Percentiles rank a stretch among this genome's conserved stretches.
Evolutionary conservation across 2,329 filamentous ascomycete species (phyloP).

Genomic region (Stenocarpella maydis): DNA sequence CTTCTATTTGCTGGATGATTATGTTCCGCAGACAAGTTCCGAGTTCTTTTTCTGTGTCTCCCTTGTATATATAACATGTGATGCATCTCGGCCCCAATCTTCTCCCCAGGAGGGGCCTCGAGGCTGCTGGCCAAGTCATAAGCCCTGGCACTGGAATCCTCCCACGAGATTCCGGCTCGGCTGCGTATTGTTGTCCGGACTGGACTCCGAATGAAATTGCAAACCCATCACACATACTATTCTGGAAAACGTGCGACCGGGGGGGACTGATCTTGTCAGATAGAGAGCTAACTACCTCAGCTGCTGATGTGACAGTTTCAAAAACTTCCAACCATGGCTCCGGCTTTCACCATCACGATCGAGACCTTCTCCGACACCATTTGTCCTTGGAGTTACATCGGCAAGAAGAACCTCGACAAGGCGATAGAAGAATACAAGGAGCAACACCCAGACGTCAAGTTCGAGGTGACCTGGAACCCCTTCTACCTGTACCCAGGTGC

Average conservation of each 20-base stretch:
- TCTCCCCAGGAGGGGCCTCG: neutral
- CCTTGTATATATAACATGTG: neutral
- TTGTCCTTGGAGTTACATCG: slow-evolving; percentile 62
- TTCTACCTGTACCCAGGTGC: slow-evolving; percentile 54
- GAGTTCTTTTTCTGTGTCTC: neutral
- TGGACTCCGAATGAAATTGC: no score
- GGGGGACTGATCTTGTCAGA: neutral
- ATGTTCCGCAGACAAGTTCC: neutral
- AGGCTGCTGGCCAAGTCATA: neutral
- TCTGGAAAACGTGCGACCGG: neutral
- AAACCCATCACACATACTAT: neutral
- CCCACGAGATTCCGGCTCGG: no score
- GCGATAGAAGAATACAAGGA: slow-evolving; percentile 53
- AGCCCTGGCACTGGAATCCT: neutral
- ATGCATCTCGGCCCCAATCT: neutral
- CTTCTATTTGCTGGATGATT: neutral
- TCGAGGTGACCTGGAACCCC: slow-evolving; percentile 57
- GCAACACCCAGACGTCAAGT: slow-evolving; percentile 52
- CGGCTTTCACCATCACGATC: slow-evolving; percentile 46
- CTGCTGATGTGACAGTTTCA: neutral
- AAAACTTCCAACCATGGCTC: neutral
- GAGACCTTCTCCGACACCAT: slow-evolving; percentile 59
- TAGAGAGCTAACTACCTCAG: neutral
- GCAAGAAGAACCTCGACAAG: slow-evolving; percentile 54
- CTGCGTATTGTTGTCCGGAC: no score